These are phyloP conservation scores for Entomophthora muscae DNA, from an alignment of 371 early-diverging fungal species.

Conservation along the genomic window DNA sequence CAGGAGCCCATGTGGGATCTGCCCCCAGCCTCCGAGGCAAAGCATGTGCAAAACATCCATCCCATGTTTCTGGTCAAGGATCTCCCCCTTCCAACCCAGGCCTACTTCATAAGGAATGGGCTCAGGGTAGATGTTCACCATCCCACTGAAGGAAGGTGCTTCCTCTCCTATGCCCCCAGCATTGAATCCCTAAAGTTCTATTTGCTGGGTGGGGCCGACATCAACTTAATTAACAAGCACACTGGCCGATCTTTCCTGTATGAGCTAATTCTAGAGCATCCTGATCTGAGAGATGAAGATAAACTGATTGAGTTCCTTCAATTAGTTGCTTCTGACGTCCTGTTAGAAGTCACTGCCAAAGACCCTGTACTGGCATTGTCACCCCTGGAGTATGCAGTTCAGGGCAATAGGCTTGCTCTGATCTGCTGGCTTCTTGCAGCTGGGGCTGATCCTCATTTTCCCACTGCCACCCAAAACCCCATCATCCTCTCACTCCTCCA, in stretches of 20 bases:
- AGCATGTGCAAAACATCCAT: conserved; percentile 12
- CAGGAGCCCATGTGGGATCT: background rate
- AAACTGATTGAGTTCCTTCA: too few species aligned
- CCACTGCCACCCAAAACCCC: too few species aligned
- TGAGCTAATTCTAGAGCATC: background rate
- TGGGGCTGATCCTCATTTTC: conserved; percentile 21
- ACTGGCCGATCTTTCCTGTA: background rate
- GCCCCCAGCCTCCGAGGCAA: background rate
- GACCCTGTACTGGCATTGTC: conserved; percentile 24
- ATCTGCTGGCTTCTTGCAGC: conserved; percentile 19
- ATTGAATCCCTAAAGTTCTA: background rate
- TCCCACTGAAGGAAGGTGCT: too few species aligned
- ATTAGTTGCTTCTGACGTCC: background rate
- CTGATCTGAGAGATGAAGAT: too few species aligned
- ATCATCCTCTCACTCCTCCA: too few species aligned
- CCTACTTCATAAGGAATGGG: background rate
- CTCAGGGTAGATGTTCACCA: background rate
- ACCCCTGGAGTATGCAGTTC: conserved; percentile 29
- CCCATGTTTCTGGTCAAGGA: conserved; percentile 15
- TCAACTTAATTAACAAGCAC: background rate
- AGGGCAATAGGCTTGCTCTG: conserved; percentile 13
- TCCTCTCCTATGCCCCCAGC: too few species aligned
- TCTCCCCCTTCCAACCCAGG: background rate
- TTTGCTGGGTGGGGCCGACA: background rate
- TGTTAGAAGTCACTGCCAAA: conserved; percentile 16